Evolutionary conservation across 2,329 filamentous ascomycete genomes (phyloP).

Genomic region (Aspergillus sclerotialis): DNA sequence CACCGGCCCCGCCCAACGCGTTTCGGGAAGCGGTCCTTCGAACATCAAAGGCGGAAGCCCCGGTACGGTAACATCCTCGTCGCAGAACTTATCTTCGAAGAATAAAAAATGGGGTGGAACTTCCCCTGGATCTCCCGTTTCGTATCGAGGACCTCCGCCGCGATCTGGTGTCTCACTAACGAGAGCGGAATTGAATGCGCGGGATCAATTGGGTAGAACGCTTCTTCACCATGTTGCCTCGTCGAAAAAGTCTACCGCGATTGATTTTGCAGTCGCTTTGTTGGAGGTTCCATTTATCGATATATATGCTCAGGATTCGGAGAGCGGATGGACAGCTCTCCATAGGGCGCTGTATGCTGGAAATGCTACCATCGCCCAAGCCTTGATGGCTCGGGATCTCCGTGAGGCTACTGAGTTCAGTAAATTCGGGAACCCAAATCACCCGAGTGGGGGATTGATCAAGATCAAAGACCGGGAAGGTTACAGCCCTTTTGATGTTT

Average conservation of each 20-base stretch:
- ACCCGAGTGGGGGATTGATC: conserved; percentile 67
- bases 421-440: conserved; percentile 46
- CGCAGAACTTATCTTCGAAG: conserved; percentile 36
- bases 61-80: conserved; percentile 21
- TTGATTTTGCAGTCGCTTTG: conserved; percentile 69
- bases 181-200: conserved; percentile 71
- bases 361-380: conserved; percentile 76
- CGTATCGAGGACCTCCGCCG: conserved; percentile 25
- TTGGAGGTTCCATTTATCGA: conserved; percentile 78
- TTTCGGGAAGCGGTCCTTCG: conserved; percentile 15
- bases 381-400: conserved; percentile 72
- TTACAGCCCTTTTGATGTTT: conserved; percentile 89
- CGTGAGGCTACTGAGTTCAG: conserved; percentile 58
- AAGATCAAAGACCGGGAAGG: conserved; percentile 95
- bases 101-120: conserved; percentile 39
- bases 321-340: conserved; percentile 93
- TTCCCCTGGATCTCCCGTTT: conserved; percentile 42
- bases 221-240: conserved; percentile 78
- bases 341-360: conserved; percentile 87
- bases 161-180: conserved; percentile 35
- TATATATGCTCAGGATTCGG: conserved; percentile 76
- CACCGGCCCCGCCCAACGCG: conserved; percentile 24
- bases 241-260: conserved; percentile 61
- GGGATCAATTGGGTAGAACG: conserved; percentile 74
- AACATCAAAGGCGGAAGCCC: conserved; percentile 23